These are phyloP conservation scores for Echria macrotheca DNA, from an alignment of 495 filamentous ascomycete species.

Conservation along the genomic window DNA sequence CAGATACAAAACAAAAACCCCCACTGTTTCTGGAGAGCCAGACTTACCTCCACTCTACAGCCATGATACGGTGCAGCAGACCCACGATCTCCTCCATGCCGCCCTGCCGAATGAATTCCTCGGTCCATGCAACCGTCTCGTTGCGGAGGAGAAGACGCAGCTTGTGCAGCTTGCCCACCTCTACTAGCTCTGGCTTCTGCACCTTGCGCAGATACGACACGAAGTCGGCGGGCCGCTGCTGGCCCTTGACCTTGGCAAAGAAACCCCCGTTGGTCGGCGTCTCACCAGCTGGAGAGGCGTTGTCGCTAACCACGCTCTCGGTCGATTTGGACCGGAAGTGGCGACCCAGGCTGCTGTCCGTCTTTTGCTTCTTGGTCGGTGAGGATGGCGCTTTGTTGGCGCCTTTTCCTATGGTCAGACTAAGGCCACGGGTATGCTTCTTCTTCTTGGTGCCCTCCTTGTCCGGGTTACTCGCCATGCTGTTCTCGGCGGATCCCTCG, in stretches of 20 bases:
- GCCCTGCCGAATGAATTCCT: slow-evolving; percentile 78
- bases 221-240: slow-evolving; percentile 67
- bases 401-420: slow-evolving; percentile 67
- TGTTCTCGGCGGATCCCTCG: slow-evolving; percentile 20
- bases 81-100: slow-evolving; percentile 90
- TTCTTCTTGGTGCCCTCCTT: slow-evolving; percentile 45
- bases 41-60: slow-evolving; percentile 92
- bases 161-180: slow-evolving; percentile 93
- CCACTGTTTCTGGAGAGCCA: too few species aligned
- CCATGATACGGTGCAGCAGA: slow-evolving; percentile 82
- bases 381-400: slow-evolving; percentile 32
- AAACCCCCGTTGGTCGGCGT: slow-evolving; percentile 32
- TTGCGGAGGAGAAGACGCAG: slow-evolving; percentile 84
- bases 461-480: slow-evolving; percentile 10
- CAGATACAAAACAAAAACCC: too few species aligned
- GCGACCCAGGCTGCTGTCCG: slow-evolving; percentile 44
- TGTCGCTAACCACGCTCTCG: slow-evolving; percentile 43
- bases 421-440: slow-evolving; percentile 66
- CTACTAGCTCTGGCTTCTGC: slow-evolving; percentile 71
- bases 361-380: slow-evolving; percentile 50
- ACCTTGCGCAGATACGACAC: slow-evolving; percentile 73
- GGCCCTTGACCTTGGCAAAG: slow-evolving; percentile 49
- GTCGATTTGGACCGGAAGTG: slow-evolving; percentile 49
- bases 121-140: slow-evolving; percentile 92
- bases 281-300: slow-evolving; percentile 37